Evolutionary conservation across 2,329 filamentous ascomycete genomes (phyloP), one percentile per base, ranked within the genome.

Genomic region (Epicoccum nigrum): DNA sequence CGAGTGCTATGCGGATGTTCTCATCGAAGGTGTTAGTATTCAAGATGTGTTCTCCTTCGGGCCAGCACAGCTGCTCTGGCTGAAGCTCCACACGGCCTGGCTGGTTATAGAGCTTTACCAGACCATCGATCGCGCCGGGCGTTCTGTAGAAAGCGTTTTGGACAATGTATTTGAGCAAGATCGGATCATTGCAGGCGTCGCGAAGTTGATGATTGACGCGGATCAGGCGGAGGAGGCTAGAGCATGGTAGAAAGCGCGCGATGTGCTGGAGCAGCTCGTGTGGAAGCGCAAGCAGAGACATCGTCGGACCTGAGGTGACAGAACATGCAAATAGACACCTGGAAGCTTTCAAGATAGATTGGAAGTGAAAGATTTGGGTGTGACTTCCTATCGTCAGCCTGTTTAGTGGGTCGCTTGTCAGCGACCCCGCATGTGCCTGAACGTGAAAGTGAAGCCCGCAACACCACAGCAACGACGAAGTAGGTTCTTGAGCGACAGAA

Each of bases 201-300:
- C 52, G 34, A 15, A 66, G 20, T 39, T 56, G 40, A 27, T 27
- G 58, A 35, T 59, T 60, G 19, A 54, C 45, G 25, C 40, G 47
- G 8, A 48, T 46, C 20, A 66, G 27, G 4, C 28, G 49, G 33
- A 66, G 51, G 8, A 53, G 42, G 15, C 47, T 48, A 9, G 59
- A 63, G 49, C 59, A 63, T n/a, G 51, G 49, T 5, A 60, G 28
- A 17, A 51, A 58, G 38, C 55, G 25, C 20, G 62, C 60, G 11
- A 65, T 56, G 8, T 58, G 52, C 32, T 62, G 60, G 7, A 65
- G 54, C 9, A 66, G 51, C 46, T 66, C 62, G 5, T 43, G 53
- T 12, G 63, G 60, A 15, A 66, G 59, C 19, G 37, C 38, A 8
- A 52, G 43, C 7, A 52, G 27, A 39, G 43, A 43, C 49, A 52